Percentiles rank a stretch among this genome's conserved stretches.
Evolutionary conservation across 345 rosid genomes (phyloP).

Genomic region (Rhodamnia rubescens): DNA sequence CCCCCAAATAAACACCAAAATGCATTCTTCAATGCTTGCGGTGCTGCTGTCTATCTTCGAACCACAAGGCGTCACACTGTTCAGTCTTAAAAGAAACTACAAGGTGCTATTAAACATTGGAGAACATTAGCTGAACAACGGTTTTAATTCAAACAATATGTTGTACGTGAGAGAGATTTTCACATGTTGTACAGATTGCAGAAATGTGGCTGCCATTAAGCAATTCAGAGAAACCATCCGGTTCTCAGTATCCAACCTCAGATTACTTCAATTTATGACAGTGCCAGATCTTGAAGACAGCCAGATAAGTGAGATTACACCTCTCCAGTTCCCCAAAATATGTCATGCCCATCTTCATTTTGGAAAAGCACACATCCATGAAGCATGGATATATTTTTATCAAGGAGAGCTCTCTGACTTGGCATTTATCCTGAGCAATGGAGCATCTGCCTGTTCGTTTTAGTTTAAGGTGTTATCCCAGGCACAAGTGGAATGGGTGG

Average conservation of each 20-base stretch:
- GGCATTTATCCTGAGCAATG: background rate
- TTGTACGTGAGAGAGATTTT: background rate
- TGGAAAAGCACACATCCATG: background rate
- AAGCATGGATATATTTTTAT: background rate
- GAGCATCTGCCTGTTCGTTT: background rate
- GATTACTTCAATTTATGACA: too few species aligned
- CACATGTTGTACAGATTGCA: background rate
- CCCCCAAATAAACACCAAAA: background rate
- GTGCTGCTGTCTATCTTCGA: background rate
- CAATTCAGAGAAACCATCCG: background rate
- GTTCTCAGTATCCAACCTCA: background rate
- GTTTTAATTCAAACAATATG: background rate
- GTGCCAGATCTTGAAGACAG: background rate
- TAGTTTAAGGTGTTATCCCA: conserved; percentile 40
- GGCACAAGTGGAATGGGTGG: conserved; percentile 61
- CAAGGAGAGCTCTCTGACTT: background rate
- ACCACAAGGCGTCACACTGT: background rate
- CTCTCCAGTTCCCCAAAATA: background rate
- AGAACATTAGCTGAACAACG: background rate
- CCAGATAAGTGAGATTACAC: background rate
- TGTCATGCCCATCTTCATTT: background rate
- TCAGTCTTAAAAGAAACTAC: background rate
- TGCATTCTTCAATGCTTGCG: background rate
- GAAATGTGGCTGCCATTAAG: background rate
- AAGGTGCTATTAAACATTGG: background rate